Percentiles rank a stretch among this genome's conserved stretches.
phyloP scores from a whole-genome alignment of 2,329 filamentous ascomycete genomes.

The Aspergillus vadensis region DNA sequence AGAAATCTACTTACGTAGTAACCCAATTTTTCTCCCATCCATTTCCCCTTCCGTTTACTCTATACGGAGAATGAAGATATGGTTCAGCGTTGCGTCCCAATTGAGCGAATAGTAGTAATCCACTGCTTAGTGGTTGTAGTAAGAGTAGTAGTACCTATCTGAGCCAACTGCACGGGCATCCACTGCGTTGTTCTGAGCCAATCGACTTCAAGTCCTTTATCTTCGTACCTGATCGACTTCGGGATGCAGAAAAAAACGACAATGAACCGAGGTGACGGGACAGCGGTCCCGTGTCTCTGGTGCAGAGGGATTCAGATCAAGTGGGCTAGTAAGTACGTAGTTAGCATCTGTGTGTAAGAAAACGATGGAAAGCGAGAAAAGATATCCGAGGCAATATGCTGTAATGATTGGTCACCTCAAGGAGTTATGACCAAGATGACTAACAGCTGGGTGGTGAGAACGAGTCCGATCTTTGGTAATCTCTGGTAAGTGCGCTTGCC shows the following conservation, averaged over 20 bases:
- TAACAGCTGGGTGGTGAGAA: not conserved
- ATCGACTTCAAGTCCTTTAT: not conserved
- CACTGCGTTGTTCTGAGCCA: not conserved
- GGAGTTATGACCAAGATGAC: not conserved
- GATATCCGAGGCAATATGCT: not conserved
- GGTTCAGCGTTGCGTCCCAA: not conserved
- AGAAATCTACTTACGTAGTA: not conserved
- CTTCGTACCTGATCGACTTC: not conserved
- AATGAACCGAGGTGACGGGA: not conserved
- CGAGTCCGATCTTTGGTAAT: not conserved
- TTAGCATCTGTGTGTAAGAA: conserved; percentile 4
- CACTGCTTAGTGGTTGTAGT: too few species aligned
- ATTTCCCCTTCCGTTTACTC: not conserved
- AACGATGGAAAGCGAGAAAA: too few species aligned
- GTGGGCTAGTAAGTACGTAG: not conserved
- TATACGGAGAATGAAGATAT: not conserved
- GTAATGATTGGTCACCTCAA: not conserved
- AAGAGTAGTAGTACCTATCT: not conserved
- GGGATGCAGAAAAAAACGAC: not conserved
- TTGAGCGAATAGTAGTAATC: not conserved
- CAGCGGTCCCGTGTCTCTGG: conserved; percentile 7
- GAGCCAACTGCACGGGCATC: not conserved
- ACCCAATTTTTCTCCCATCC: not conserved
- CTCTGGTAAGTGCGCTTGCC: not conserved
- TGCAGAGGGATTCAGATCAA: not conserved